A percentile compares a stretch with the other conserved stretches of the same genome.
Conservation (phyloP, 108 stramenopile species). For the Heterococcus sp. region DNA sequence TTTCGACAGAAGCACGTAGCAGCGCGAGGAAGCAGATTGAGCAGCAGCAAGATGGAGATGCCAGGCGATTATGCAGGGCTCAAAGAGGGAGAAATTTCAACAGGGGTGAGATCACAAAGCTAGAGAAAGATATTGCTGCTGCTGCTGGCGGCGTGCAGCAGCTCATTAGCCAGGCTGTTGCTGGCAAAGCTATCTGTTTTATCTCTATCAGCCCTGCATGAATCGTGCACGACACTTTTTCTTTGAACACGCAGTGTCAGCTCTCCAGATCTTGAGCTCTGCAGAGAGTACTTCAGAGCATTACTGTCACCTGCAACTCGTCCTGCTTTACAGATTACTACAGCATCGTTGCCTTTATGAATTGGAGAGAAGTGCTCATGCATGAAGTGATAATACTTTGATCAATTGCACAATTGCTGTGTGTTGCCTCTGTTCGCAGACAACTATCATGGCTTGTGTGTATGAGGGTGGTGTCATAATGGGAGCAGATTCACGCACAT, state of each 20-base stretch:
- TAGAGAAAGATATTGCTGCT: not conserved
- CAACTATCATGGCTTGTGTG: constrained; percentile 90
- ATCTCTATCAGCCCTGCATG: not conserved
- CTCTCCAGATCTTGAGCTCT: no score
- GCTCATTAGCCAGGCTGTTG: not conserved
- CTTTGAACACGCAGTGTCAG: no score
- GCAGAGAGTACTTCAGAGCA: not conserved
- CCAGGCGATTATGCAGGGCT: constrained; percentile 22
- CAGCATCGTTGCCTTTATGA: not conserved
- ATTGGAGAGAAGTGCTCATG: not conserved
- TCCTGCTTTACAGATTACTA: not conserved
- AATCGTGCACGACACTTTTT: not conserved
- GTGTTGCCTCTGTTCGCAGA: constrained; percentile 34
- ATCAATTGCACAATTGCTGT: not conserved
- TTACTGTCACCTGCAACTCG: not conserved
- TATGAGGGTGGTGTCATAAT: constrained; percentile 89
- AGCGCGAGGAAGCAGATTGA: no score
- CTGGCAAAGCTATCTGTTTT: not conserved
- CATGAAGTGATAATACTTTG: not conserved
- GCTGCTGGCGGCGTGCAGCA: not conserved
- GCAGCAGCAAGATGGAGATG: not conserved
- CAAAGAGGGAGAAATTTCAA: constrained; percentile 18
- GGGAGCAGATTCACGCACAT: constrained; percentile 92
- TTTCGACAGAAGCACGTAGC: no score
- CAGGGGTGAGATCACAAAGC: constrained; percentile 21